Evolutionary conservation across 345 rosid species (phyloP).

Genomic region (Moricandia moricandioides): DNA sequence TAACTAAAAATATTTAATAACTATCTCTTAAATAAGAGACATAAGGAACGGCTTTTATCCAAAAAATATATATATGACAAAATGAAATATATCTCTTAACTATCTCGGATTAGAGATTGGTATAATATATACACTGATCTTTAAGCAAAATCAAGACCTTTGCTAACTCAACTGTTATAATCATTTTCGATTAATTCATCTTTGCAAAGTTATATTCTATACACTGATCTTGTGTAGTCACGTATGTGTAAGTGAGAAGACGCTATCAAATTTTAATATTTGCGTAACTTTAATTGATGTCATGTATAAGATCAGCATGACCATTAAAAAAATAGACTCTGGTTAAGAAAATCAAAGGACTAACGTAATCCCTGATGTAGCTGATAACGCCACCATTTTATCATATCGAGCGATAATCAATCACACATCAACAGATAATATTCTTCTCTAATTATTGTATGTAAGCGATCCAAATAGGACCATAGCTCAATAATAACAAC

Average conservation of each 20-base stretch:
- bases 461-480: constrained; percentile 8
- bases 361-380: neutral
- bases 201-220: too few relatives aligned
- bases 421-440: neutral
- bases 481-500: neutral
- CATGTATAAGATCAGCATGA: neutral
- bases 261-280: neutral
- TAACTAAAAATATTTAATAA: too few relatives aligned
- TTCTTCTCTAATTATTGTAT: neutral
- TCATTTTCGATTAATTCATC: too few relatives aligned
- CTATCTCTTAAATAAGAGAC: too few relatives aligned
- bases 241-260: constrained; percentile 21
- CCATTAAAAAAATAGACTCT: neutral
- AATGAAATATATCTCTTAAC: too few relatives aligned
- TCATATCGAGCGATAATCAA: neutral
- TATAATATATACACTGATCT: too few relatives aligned
- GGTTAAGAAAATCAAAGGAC: neutral
- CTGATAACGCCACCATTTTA: neutral
- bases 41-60: too few relatives aligned
- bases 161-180: too few relatives aligned
- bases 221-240: too few relatives aligned
- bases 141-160: too few relatives aligned
- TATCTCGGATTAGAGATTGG: too few relatives aligned
- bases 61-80: too few relatives aligned
- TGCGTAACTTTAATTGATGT: neutral